A percentile compares a stretch with the other conserved stretches of the same genome.
Evolutionary conservation across 495 filamentous ascomycete species (phyloP).

Genomic region (Geopyxis carbonaria): DNA sequence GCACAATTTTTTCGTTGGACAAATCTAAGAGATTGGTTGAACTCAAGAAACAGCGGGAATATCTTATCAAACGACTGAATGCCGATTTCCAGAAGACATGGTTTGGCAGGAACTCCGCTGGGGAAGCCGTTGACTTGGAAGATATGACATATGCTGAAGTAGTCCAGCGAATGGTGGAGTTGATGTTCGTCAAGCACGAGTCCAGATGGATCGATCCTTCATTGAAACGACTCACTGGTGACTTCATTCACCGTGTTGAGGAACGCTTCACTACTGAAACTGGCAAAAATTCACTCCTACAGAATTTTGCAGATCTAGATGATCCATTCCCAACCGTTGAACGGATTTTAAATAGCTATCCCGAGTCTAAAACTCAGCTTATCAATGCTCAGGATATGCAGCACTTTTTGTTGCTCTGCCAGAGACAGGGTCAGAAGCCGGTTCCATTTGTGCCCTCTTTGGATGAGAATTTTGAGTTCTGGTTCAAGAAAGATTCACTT

Average conservation of each 20-base stretch:
- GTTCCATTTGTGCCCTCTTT: conserved; percentile 85
- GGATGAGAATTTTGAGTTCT: conserved; percentile 93
- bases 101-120: conserved; percentile 79
- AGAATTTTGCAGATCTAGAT: conserved; percentile 75
- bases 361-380: conserved; percentile 69
- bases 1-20: conserved; percentile 90
- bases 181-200: conserved; percentile 92
- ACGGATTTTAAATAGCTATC: conserved; percentile 62
- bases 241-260: conserved; percentile 91
- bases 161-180: conserved; percentile 79
- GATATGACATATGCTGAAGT: conserved; percentile 97
- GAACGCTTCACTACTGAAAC: conserved; percentile 61
- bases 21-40: conserved; percentile 86
- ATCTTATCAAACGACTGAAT: conserved; percentile 96
- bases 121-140: conserved; percentile 78
- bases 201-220: conserved; percentile 85
- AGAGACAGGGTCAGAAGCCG: conserved; percentile 85
- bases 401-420: conserved; percentile 86
- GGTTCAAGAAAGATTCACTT: conserved; percentile 99
- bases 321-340: conserved; percentile 62
- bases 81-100: conserved; percentile 97
- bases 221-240: conserved; percentile 62
- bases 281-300: conserved; percentile 58
- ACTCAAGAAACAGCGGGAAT: conserved; percentile 75
- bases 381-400: conserved; percentile 97